A percentile compares a stretch with the other conserved stretches of the same genome.
Evolutionary conservation across 352 stramenopile species (phyloP).

Genomic region (Pythium phragmitis): DNA sequence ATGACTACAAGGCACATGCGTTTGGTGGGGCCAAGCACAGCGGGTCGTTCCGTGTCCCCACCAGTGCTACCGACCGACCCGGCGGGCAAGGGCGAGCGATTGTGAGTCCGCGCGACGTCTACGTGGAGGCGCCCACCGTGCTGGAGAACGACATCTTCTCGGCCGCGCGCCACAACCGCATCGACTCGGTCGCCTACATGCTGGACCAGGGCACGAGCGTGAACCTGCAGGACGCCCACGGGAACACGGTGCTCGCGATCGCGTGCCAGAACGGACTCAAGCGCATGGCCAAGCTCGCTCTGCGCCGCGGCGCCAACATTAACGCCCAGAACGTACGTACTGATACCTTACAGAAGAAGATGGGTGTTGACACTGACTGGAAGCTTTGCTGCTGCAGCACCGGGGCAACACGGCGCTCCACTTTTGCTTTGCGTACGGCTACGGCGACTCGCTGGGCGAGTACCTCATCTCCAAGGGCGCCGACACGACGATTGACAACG

Average conservation of each 20-base stretch:
- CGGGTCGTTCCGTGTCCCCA: conserved; percentile 8
- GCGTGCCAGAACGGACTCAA: conserved; percentile 92
- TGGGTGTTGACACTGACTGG: background rate
- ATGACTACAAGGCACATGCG: conserved; percentile 38
- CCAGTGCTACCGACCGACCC: background rate
- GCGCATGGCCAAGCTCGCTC: conserved; percentile 81
- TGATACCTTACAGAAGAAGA: background rate
- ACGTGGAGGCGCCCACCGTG: conserved; percentile 21
- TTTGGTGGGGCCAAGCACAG: conserved; percentile 8
- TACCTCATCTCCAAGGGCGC: conserved; percentile 90
- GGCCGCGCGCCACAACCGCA: conserved; percentile 76
- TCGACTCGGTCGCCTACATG: conserved; percentile 84
- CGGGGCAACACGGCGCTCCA: conserved; percentile 89
- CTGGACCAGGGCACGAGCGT: conserved; percentile 81
- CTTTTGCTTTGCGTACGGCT: conserved; percentile 90
- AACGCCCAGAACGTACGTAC: conserved; percentile 79
- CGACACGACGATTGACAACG: conserved; percentile 67
- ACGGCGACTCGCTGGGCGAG: conserved; percentile 80
- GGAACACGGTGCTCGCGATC: conserved; percentile 87
- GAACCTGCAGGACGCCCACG: conserved; percentile 71
- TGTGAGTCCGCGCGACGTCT: conserved; percentile 15
- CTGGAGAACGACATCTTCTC: conserved; percentile 87
- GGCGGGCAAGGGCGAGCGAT: conserved; percentile 1
- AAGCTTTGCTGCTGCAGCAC: conserved; percentile 29
- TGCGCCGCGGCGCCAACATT: conserved; percentile 85